Percentiles rank a stretch among this genome's conserved stretches.
Conservation (phyloP, 202 grass and related monocot species). For the Panicum virgatum region DNA sequence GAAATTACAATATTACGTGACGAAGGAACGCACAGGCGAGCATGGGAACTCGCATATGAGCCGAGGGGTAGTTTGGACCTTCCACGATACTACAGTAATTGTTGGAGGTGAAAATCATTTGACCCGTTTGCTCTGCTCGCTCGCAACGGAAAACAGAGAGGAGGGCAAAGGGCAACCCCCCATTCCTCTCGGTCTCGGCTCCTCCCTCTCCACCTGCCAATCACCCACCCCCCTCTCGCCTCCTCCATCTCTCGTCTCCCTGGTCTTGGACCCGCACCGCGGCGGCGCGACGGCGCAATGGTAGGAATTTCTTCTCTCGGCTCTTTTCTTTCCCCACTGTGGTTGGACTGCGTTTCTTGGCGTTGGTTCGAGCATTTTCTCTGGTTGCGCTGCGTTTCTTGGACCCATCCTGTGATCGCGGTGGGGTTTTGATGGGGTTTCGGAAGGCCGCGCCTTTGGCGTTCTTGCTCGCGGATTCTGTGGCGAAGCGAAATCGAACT, state of each 20-base stretch:
- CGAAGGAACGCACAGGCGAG: neutral
- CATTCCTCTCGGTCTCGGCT: neutral
- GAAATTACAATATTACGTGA: neutral
- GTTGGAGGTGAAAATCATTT: neutral
- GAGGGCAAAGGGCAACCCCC: neutral
- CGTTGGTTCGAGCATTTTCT: neutral
- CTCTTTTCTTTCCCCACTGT: neutral
- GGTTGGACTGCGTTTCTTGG: neutral
- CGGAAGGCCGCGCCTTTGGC: neutral
- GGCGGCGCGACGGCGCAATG: conserved; percentile 1
- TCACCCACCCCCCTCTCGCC: neutral
- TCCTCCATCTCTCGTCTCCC: neutral
- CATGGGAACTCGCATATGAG: too few relatives aligned
- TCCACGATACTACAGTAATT: neutral
- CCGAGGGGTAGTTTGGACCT: neutral
- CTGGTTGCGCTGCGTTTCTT: neutral
- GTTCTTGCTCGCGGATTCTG: neutral
- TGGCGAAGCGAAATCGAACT: neutral
- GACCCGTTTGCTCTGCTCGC: neutral
- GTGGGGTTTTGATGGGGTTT: neutral
- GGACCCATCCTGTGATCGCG: neutral
- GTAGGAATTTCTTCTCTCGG: neutral
- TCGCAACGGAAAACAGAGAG: neutral
- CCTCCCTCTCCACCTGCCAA: too few relatives aligned
- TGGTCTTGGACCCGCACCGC: neutral